These are phyloP conservation scores for Rhizopogon parksii DNA, from an alignment of 1,284 basidiomycete genomes.

Conservation along the genomic window DNA sequence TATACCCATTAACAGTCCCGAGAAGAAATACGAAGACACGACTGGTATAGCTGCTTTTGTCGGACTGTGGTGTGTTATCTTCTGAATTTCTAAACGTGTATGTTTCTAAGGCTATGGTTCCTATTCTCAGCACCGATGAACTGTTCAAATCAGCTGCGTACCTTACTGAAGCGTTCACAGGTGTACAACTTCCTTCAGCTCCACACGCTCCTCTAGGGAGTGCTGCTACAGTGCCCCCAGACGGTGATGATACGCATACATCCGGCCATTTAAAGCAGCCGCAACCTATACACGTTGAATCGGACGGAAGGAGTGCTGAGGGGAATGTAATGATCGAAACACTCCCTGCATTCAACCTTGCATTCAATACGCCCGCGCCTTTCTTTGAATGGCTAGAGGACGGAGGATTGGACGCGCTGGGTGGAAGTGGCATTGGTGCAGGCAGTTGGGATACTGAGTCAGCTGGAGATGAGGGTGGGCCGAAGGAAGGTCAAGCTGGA, in stretches of 20 bases:
- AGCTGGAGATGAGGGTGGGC: not conserved
- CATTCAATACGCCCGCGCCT: conserved; percentile 39
- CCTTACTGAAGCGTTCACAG: conserved; percentile 52
- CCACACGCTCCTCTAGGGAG: not conserved
- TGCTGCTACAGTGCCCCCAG: not conserved
- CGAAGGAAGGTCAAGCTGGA: not conserved
- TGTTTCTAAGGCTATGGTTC: not conserved
- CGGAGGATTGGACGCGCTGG: conserved; percentile 25
- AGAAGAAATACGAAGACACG: conserved; percentile 53
- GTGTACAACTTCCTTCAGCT: conserved; percentile 18
- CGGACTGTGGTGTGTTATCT: conserved; percentile 47
- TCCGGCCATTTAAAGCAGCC: not conserved
- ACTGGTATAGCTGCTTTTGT: conserved; percentile 63
- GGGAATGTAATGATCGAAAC: conserved; percentile 8
- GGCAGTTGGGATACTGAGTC: not conserved
- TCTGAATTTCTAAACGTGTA: not conserved
- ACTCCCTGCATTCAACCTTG: conserved; percentile 45
- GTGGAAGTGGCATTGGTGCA: conserved; percentile 18
- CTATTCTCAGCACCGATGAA: conserved; percentile 52
- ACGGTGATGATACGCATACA: not conserved
- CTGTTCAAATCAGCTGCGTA: conserved; percentile 65
- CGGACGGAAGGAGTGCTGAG: not conserved
- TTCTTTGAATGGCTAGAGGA: conserved; percentile 57
- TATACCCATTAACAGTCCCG: conserved; percentile 32
- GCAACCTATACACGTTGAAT: not conserved